Percentiles rank a stretch among this genome's conserved stretches.
Conservation (phyloP, 2,329 filamentous ascomycete genomes). For the Colletotrichum gloeosporioides region DNA sequence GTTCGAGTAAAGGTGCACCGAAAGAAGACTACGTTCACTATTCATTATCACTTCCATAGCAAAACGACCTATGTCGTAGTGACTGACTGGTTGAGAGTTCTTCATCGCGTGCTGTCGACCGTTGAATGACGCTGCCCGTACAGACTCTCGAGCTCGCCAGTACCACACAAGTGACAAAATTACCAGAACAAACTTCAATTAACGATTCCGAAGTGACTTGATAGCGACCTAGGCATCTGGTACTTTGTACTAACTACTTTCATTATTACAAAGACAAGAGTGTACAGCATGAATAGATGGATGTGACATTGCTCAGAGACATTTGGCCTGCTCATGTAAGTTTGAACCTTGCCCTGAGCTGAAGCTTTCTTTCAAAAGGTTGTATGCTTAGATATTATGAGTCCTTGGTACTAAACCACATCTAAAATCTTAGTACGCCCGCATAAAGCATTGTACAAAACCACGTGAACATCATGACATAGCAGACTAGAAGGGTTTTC, state of each 20-base stretch:
- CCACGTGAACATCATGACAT: not conserved
- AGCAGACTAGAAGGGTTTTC: not conserved
- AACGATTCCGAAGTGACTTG: no score
- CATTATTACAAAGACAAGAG: not conserved
- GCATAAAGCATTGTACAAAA: not conserved
- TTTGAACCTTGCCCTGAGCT: accelerated
- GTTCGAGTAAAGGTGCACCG: not conserved
- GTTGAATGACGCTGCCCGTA: not conserved
- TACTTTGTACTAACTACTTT: no score
- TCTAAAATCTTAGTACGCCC: not conserved
- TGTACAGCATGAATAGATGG: not conserved
- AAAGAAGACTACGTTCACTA: not conserved
- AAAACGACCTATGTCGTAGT: not conserved
- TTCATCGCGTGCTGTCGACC: not conserved
- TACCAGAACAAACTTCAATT: no score
- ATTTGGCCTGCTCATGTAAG: not conserved
- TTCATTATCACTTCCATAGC: not conserved
- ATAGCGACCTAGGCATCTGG: not conserved
- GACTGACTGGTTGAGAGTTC: not conserved
- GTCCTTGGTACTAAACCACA: not conserved
- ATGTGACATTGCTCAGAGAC: not conserved
- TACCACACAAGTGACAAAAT: no score
- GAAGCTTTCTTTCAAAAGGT: not conserved
- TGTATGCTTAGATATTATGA: not conserved
- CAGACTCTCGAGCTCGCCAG: no score